Percentiles rank a stretch among this genome's conserved stretches.
These are phyloP conservation scores for Bruguiera sexangula DNA, from an alignment of 345 rosid genomes.

Conservation along the genomic window DNA sequence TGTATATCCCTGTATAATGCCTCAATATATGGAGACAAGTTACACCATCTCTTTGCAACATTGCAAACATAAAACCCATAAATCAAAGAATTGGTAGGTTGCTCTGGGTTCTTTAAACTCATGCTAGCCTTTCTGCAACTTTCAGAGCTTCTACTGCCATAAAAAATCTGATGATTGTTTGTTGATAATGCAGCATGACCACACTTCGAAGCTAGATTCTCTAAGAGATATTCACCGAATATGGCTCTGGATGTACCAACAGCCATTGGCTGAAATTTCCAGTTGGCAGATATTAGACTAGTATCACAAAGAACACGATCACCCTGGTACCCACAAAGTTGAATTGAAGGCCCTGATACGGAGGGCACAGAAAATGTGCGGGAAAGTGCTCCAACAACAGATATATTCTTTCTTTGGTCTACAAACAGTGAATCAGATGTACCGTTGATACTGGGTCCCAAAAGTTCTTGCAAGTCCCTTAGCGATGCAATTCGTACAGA, in stretches of 20 bases:
- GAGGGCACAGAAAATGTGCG: slow-evolving; percentile 81
- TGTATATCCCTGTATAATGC: slow-evolving; percentile 53
- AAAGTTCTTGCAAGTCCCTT: slow-evolving; percentile 42
- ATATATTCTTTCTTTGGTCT: slow-evolving; percentile 60
- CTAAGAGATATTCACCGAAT: slow-evolving; percentile 33
- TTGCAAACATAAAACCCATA: slow-evolving; percentile 50
- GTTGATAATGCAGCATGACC: slow-evolving; percentile 17
- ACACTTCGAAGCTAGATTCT: slow-evolving; percentile 37
- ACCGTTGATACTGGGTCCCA: slow-evolving; percentile 50
- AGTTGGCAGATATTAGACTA: slow-evolving; percentile 26
- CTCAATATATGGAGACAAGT: slow-evolving; percentile 28
- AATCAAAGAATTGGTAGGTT: slow-evolving; percentile 34
- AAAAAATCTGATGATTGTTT: slow-evolving; percentile 24
- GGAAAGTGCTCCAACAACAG: slow-evolving; percentile 78
- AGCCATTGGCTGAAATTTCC: slow-evolving; percentile 49
- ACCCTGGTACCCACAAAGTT: slow-evolving; percentile 82
- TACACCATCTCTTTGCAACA: slow-evolving; percentile 50
- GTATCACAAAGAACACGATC: slow-evolving; percentile 52
- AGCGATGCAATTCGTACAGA: slow-evolving; percentile 35
- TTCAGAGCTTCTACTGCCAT: slow-evolving; percentile 26
- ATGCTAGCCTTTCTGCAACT: slow-evolving; percentile 52
- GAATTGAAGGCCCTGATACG: slow-evolving; percentile 83
- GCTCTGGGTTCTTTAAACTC: slow-evolving; percentile 52
- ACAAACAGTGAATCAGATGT: slow-evolving; percentile 49
- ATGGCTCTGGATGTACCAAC: slow-evolving; percentile 41